Conservation (phyloP, 106 monocot genomes). For the Dioscorea dumetorum region DNA sequence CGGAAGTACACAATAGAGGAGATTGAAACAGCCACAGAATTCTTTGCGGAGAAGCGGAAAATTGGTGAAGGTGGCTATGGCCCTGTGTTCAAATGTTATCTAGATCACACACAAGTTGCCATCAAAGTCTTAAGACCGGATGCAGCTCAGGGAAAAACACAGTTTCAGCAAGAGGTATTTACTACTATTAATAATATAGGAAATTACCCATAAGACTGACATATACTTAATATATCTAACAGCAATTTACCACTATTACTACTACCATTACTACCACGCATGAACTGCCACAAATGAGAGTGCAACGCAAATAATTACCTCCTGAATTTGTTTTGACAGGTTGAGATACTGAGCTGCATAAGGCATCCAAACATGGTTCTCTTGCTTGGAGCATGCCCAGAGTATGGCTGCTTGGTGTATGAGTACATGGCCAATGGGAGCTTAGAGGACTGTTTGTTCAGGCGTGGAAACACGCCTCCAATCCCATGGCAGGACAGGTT, state of each 20-base stretch:
- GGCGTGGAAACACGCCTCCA: slow-evolving; percentile 26
- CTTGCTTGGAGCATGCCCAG: slow-evolving; percentile 49
- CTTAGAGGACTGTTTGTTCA: slow-evolving; percentile 51
- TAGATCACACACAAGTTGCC: slow-evolving; percentile 41
- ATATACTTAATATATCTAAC: neutral
- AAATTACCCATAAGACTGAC: neutral
- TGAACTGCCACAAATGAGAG: neutral
- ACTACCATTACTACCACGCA: neutral
- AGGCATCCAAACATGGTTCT: slow-evolving; percentile 59
- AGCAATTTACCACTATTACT: neutral
- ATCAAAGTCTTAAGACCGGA: slow-evolving; percentile 61
- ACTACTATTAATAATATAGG: neutral
- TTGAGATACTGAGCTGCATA: slow-evolving; percentile 55
- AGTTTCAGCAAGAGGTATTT: slow-evolving; percentile 63
- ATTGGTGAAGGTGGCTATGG: slow-evolving; percentile 34
- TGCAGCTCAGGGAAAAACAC: slow-evolving; percentile 56
- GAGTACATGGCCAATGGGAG: slow-evolving; percentile 61
- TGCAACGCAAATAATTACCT: neutral
- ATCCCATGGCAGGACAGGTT: slow-evolving; percentile 47
- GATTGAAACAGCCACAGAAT: slow-evolving; percentile 19
- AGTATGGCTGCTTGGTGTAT: slow-evolving; percentile 53
- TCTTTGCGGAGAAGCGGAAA: slow-evolving; percentile 11
- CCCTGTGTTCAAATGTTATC: slow-evolving; percentile 15
- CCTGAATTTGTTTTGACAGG: slow-evolving; percentile 6
- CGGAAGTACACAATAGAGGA: slow-evolving; percentile 24